Evolutionary conservation across 768 basidiomycete genomes (phyloP).

Genomic region (Lactarius vividus): DNA sequence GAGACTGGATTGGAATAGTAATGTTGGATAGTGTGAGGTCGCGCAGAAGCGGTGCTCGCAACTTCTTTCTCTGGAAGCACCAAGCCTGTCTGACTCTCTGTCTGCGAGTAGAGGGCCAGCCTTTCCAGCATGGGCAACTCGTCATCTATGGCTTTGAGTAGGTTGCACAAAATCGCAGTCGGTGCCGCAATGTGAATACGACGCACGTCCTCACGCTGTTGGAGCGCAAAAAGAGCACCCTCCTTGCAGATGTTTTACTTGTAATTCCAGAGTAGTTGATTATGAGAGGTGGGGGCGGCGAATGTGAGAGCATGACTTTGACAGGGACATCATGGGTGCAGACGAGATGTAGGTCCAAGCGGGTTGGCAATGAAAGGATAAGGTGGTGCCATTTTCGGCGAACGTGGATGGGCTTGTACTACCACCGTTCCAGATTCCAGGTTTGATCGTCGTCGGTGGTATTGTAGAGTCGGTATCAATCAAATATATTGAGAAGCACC

Average conservation of each 20-base stretch:
- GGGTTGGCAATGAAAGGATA: not conserved
- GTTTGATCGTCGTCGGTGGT: not conserved
- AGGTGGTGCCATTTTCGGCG: not conserved
- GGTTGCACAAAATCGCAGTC: not conserved
- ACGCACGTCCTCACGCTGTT: not conserved
- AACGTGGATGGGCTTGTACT: slow-evolving; percentile 12
- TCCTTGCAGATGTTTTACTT: not conserved
- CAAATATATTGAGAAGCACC: slow-evolving; percentile 2
- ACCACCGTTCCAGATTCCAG: slow-evolving; percentile 14
- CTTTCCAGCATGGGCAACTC: not conserved
- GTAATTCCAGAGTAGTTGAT: not conserved
- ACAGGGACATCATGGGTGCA: slow-evolving; percentile 6
- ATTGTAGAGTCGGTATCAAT: slow-evolving; percentile 6
- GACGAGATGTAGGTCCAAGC: slow-evolving; percentile 7
- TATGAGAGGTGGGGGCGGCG: slow-evolving; percentile 9
- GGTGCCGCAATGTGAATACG: not conserved
- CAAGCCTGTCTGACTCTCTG: not conserved
- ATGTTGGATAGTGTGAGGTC: slow-evolving; percentile 5
- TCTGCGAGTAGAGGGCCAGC: not conserved
- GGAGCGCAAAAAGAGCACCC: not conserved
- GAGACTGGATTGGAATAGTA: not conserved
- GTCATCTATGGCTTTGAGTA: slow-evolving; percentile 4
- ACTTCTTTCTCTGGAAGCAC: not conserved
- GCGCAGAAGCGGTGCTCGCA: not conserved
- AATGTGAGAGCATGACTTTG: slow-evolving; percentile 2